A percentile compares a stretch with the other conserved stretches of the same genome.
Evolutionary conservation across 2,329 filamentous ascomycete genomes (phyloP).

Genomic region (Aspergillus sp.): DNA sequence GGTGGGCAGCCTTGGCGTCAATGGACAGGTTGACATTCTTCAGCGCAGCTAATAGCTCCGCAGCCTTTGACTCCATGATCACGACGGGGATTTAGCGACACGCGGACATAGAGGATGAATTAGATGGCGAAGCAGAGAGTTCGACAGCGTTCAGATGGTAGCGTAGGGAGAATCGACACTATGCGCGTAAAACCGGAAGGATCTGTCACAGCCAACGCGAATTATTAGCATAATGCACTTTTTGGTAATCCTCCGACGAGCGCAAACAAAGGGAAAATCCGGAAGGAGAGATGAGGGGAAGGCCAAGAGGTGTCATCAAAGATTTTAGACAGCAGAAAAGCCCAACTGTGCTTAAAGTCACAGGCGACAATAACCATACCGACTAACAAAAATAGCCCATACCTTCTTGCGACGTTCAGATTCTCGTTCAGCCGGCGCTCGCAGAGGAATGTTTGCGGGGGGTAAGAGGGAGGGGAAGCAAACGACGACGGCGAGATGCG

Average conservation of each 20-base stretch:
- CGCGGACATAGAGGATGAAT: constrained; percentile 11
- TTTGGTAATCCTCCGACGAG: constrained; percentile 4
- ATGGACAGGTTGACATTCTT: constrained; percentile 60
- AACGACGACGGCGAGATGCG: not conserved
- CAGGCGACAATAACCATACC: too few relatives aligned
- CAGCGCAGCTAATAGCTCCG: constrained; percentile 47
- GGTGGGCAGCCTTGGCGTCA: constrained; percentile 62
- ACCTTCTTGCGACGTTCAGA: too few relatives aligned
- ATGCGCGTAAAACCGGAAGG: too few relatives aligned
- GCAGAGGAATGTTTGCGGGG: not conserved
- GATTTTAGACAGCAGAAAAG: too few relatives aligned
- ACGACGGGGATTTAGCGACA: constrained; percentile 7
- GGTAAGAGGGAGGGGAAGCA: not conserved
- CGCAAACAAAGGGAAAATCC: constrained; percentile 10
- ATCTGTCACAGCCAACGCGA: not conserved
- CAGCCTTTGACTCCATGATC: constrained; percentile 52
- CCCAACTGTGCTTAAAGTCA: too few relatives aligned
- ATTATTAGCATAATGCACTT: constrained; percentile 4
- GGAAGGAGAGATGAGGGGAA: constrained; percentile 6
- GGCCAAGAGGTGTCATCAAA: too few relatives aligned
- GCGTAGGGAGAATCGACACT: too few relatives aligned
- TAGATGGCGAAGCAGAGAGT: not conserved
- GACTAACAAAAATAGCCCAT: too few relatives aligned
- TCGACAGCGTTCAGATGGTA: not conserved
- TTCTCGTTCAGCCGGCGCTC: too few relatives aligned